These are phyloP conservation scores for Russula griseocarnosa DNA, from an alignment of 768 basidiomycete genomes.

Conservation along the genomic window DNA sequence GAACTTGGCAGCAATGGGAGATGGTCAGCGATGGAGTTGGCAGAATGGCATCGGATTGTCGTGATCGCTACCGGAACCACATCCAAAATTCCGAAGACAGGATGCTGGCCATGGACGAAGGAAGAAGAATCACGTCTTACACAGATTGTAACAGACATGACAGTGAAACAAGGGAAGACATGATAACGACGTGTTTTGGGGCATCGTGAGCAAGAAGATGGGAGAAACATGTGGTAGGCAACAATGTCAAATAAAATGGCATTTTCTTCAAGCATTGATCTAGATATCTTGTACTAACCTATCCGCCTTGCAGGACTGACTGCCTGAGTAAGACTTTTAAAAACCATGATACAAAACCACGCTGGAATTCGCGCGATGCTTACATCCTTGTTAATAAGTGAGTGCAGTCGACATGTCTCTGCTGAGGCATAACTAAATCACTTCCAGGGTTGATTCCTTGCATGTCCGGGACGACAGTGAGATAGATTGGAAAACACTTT, in stretches of 20 bases:
- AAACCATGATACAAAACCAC: slow-evolving; percentile 61
- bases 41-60: slow-evolving; percentile 73
- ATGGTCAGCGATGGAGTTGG: slow-evolving; percentile 67
- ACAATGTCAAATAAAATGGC: slow-evolving; percentile 90
- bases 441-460: slow-evolving; percentile 62
- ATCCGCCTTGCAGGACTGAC: slow-evolving; percentile 56
- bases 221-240: slow-evolving; percentile 69
- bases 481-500: slow-evolving; percentile 77
- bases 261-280: slow-evolving; percentile 9
- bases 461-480: slow-evolving; percentile 77
- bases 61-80: slow-evolving; percentile 84
- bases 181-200: slow-evolving; percentile 85
- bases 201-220: slow-evolving; percentile 71
- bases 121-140: slow-evolving; percentile 76
- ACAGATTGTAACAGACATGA: slow-evolving; percentile 71
- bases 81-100: slow-evolving; percentile 63
- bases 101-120: slow-evolving; percentile 66
- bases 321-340: slow-evolving; percentile 67
- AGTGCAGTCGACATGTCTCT: slow-evolving; percentile 29
- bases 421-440: slow-evolving; percentile 6
- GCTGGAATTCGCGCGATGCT: slow-evolving; percentile 74
- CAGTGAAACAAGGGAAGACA: slow-evolving; percentile 64
- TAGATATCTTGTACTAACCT: background rate
- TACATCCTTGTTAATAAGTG: slow-evolving; percentile 81
- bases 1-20: slow-evolving; percentile 75